These are phyloP conservation scores for Huiozyma naganishii DNA, from an alignment of 805 yeast genomes.

Conservation along the genomic window DNA sequence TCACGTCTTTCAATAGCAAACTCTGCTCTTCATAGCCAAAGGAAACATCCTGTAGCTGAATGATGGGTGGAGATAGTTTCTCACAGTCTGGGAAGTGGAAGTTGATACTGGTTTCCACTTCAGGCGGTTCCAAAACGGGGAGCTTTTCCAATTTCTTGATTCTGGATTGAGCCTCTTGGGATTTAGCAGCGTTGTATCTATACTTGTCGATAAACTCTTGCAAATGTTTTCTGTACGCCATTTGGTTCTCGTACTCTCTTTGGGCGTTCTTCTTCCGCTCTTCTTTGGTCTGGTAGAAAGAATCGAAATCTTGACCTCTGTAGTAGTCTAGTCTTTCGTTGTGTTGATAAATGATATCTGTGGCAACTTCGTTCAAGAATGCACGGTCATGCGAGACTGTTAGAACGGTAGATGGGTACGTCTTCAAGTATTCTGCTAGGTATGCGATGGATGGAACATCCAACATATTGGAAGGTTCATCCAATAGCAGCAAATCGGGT, in stretches of 20 bases:
- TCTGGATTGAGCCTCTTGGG: constrained; percentile 95
- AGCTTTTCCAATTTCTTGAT: constrained; percentile 92
- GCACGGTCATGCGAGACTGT: constrained; percentile 98
- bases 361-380: constrained; percentile 93
- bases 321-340: constrained; percentile 94
- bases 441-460: constrained; percentile 97
- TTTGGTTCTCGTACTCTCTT: constrained; percentile 94
- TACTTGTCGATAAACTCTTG: constrained; percentile 93
- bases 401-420: constrained; percentile 84
- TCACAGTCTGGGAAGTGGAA: constrained; percentile 96
- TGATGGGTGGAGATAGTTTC: constrained; percentile 81
- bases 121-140: constrained; percentile 89
- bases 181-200: constrained; percentile 95
- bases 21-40: constrained; percentile 70
- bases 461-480: constrained; percentile 99
- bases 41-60: constrained; percentile 75
- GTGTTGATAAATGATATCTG: constrained; percentile 96
- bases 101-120: constrained; percentile 73
- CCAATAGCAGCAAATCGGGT: constrained; percentile 85
- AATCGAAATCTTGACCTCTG: constrained; percentile 86
- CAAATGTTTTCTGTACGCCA: constrained; percentile 89
- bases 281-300: constrained; percentile 85
- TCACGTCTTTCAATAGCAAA: constrained; percentile 63
- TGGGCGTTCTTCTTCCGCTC: constrained; percentile 89
- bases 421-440: constrained; percentile 78